Percentiles rank a stretch among this genome's conserved stretches.
Conservation (phyloP, 2,329 filamentous ascomycete species). For the Geosmithia morbida region DNA sequence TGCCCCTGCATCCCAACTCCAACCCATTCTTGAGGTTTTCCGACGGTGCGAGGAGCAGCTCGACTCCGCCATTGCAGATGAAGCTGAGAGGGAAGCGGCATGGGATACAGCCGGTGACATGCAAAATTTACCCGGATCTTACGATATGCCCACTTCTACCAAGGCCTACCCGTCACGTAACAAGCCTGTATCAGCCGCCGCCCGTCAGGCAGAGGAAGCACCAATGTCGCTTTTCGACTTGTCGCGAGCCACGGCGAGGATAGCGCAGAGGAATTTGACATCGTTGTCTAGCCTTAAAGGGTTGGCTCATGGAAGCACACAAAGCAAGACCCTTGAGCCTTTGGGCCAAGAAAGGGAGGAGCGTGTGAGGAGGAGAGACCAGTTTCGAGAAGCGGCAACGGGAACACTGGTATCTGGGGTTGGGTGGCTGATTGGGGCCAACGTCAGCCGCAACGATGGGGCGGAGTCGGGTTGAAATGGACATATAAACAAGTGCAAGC, state of each 20-base stretch:
- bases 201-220: slow-evolving; percentile 33
- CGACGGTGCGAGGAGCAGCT: slow-evolving; percentile 68
- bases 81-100: slow-evolving; percentile 52
- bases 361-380: slow-evolving; percentile 55
- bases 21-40: slow-evolving; percentile 63
- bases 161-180: slow-evolving; percentile 14
- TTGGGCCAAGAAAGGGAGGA: slow-evolving; percentile 16
- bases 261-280: slow-evolving; percentile 43
- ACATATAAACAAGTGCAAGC: background rate
- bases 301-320: slow-evolving; percentile 6
- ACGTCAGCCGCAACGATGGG: slow-evolving; percentile 11
- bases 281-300: slow-evolving; percentile 36
- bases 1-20: slow-evolving; percentile 53
- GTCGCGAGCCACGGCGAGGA: slow-evolving; percentile 43
- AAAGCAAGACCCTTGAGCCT: slow-evolving; percentile 5
- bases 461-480: slow-evolving; percentile 8
- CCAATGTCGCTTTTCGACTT: slow-evolving; percentile 53
- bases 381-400: slow-evolving; percentile 50
- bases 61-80: slow-evolving; percentile 48
- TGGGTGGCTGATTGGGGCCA: slow-evolving; percentile 53
- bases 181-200: slow-evolving; percentile 16
- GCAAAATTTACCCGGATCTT: slow-evolving; percentile 40
- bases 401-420: slow-evolving; percentile 53
- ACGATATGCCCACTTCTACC: slow-evolving; percentile 18
- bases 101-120: slow-evolving; percentile 55